Conservation (phyloP, 1,284 basidiomycete species). For the Malassezia japonica region DNA sequence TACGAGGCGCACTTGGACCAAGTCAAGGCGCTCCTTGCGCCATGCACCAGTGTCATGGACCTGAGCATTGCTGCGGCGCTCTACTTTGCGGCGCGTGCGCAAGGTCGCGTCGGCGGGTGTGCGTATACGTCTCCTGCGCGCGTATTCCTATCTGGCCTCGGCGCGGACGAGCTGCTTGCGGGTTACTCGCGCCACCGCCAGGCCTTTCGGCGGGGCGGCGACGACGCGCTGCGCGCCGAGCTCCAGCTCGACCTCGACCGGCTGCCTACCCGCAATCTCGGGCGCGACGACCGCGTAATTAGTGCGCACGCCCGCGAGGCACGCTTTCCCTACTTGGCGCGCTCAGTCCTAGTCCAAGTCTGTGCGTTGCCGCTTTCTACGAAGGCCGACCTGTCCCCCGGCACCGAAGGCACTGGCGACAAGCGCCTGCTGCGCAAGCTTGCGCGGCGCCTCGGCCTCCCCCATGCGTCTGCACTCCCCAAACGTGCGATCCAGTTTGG, state of each 20-base stretch:
- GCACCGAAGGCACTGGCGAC: slow-evolving; percentile 57
- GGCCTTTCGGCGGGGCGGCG: slow-evolving; percentile 53
- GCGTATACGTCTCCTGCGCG: slow-evolving; percentile 64
- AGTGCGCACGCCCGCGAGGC: slow-evolving; percentile 80
- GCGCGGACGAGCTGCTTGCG: slow-evolving; percentile 87
- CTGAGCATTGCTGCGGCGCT: slow-evolving; percentile 83
- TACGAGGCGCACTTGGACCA: slow-evolving; percentile 27
- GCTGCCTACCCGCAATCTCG: slow-evolving; percentile 78
- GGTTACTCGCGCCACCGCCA: slow-evolving; percentile 84
- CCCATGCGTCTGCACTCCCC: slow-evolving; percentile 57
- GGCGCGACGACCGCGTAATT: slow-evolving; percentile 83
- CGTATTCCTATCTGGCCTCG: slow-evolving; percentile 81
- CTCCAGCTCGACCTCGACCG: slow-evolving; percentile 85
- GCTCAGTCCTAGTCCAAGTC: slow-evolving; percentile 48
- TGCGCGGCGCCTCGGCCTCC: slow-evolving; percentile 21
- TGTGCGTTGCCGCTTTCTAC: slow-evolving; percentile 64
- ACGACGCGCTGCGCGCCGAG: slow-evolving; percentile 62
- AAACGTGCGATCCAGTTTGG: slow-evolving; percentile 98
- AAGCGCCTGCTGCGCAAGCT: slow-evolving; percentile 65
- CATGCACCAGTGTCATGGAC: slow-evolving; percentile 33
- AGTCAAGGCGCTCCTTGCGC: slow-evolving; percentile 26
- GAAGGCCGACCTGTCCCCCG: slow-evolving; percentile 58
- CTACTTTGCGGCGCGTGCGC: slow-evolving; percentile 78
- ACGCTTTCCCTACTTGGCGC: slow-evolving; percentile 39
- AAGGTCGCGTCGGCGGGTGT: background rate